Base-by-base conservation (phyloP, 2,329 filamentous ascomycete species). In the Purpureocillium takamizusanense region DNA sequence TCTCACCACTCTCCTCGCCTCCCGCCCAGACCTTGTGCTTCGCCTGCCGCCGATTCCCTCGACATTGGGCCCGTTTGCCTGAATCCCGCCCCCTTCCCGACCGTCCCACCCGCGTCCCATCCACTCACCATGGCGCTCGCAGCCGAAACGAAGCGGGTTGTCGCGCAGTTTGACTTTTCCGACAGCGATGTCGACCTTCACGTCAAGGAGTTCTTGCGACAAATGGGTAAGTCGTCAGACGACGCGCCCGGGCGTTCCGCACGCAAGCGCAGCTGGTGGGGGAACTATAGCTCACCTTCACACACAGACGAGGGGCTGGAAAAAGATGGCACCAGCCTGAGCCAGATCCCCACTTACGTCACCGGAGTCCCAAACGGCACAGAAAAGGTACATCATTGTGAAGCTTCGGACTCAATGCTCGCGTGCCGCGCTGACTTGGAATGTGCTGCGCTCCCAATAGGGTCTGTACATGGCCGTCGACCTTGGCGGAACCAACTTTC, bases 401-500 rank as follows among this genome's bases (percentile, higher is more conserved):
- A 29, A 25, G 40, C 33, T 35, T 32, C 32, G 14, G 23, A 21
- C 23, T 28, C 21, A 6, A 10, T 14, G 18, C 6, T 30, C 4
- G 31, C 25, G 17, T 33, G 13, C 35, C 42, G n/a, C 15, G 31
- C 34, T 37, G 7, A 25, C 11, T 21, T 17, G 31, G 16, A 36
- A 14, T 33, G n/a, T n/a, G n/a, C 25, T 23, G 31, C 35, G 16
- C 35, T 14, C 15, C 28, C 31, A 17, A n/a, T 51, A 94, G 87
- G 92, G 92, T 35, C 72, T 95, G 30, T 98, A 95, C 66, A 80
- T 98, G 56, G 90, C 92, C 30, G 89, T 98, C 47, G 92, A 98
- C 56, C 76, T 98, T n/a, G 92, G 92, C 45, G 92, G 92, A 52
- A 98, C 92, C 47, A 98, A 98, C 68, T 95, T 97, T 65, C 84